These are phyloP conservation scores for Acanthamoeba lenticulata DNA, from an alignment of 208 protist genomes.

Conservation along the genomic window DNA sequence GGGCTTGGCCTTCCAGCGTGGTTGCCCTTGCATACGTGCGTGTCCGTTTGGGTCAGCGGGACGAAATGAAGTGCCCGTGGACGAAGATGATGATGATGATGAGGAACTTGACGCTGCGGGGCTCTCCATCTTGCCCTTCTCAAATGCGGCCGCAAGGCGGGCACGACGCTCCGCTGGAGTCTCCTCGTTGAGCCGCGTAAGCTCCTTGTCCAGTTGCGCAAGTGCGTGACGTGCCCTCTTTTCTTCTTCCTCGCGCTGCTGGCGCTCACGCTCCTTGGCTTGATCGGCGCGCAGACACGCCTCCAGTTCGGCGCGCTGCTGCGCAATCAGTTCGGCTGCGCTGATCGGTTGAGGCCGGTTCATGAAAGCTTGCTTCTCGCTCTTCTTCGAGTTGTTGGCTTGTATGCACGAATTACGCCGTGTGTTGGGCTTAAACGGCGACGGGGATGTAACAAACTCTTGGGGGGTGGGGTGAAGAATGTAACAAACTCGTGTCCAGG, in stretches of 20 bases:
- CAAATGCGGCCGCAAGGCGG: neutral
- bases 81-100: neutral
- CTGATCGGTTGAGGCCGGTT: too few relatives aligned
- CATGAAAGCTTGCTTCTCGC: too few relatives aligned
- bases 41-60: too few relatives aligned
- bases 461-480: too few relatives aligned
- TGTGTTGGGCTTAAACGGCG: too few relatives aligned
- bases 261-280: neutral
- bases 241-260: neutral
- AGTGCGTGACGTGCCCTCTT: neutral
- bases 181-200: neutral
- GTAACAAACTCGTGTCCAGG: too few relatives aligned
- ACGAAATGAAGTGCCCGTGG: too few relatives aligned
- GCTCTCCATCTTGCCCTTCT: neutral
- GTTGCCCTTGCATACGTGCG: too few relatives aligned
- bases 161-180: neutral
- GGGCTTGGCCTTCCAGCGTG: too few relatives aligned
- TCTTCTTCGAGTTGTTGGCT: too few relatives aligned
- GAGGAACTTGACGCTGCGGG: neutral
- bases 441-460: too few relatives aligned
- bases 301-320: neutral
- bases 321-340: neutral
- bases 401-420: too few relatives aligned
- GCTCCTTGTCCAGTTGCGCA: neutral
- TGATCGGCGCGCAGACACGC: neutral